phyloP scores from a whole-genome alignment of 1,139 yeast genomes.

The Scheffersomyces cryptocercus region DNA sequence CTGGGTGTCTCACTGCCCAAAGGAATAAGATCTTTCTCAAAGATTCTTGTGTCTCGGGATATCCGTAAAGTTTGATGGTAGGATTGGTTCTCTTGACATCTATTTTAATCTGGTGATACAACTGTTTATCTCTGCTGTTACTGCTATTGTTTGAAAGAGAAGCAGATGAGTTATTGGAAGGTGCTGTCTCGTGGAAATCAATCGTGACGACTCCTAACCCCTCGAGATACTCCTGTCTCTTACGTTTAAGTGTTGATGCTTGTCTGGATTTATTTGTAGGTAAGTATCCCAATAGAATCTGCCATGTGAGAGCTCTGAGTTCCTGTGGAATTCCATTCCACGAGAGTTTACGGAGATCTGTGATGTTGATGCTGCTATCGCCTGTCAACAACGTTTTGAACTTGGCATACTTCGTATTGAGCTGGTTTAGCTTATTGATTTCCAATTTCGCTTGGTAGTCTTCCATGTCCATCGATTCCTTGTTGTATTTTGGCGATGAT shows the following conservation, averaged over 20 bases:
- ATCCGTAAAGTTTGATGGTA: conserved; percentile 69
- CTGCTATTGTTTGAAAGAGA: conserved; percentile 36
- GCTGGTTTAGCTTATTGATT: conserved; percentile 57
- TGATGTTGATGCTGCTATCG: conserved; percentile 50
- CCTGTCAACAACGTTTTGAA: conserved; percentile 65
- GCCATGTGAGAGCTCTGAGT: conserved; percentile 87
- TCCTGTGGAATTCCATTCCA: conserved; percentile 95
- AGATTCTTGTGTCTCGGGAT: conserved; percentile 70
- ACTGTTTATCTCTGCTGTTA: conserved; percentile 58
- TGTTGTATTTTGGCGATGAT: conserved; percentile 7
- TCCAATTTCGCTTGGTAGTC: conserved; percentile 43
- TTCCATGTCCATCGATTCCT: conserved; percentile 26
- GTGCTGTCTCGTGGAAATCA: conserved; percentile 51
- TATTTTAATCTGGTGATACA: conserved; percentile 95
- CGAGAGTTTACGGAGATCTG: conserved; percentile 72
- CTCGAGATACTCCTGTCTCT: conserved; percentile 82
- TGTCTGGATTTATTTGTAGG: conserved; percentile 85
- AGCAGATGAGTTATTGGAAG: conserved; percentile 12
- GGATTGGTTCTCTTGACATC: conserved; percentile 97
- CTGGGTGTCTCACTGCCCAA: conserved; percentile 98
- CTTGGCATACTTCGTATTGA: conserved; percentile 61
- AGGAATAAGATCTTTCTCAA: conserved; percentile 79
- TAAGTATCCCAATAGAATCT: conserved; percentile 80
- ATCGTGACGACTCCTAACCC: conserved; percentile 48
- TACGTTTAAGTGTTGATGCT: conserved; percentile 65